phyloP scores from a whole-genome alignment of 768 basidiomycete species.

The Pisolithus albus region DNA sequence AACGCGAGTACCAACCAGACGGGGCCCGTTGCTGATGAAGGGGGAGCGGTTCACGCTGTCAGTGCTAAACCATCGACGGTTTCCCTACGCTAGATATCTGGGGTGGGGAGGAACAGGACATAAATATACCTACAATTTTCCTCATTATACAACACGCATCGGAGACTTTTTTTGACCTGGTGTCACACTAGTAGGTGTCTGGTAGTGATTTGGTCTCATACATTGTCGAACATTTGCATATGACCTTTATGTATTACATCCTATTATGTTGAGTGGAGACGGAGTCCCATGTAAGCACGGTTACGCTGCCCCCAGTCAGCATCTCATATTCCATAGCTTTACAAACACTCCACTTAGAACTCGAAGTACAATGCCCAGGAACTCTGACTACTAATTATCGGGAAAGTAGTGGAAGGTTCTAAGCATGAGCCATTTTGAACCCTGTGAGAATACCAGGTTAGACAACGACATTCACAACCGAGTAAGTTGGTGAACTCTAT shows the following conservation, averaged over 20 bases:
- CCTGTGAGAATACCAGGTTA: too few relatives aligned
- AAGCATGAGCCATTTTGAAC: too few relatives aligned
- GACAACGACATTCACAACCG: too few relatives aligned
- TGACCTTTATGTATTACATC: not conserved
- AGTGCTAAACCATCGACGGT: constrained; percentile 15
- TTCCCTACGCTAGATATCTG: constrained; percentile 9
- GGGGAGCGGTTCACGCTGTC: constrained; percentile 6
- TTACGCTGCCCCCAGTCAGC: too few relatives aligned
- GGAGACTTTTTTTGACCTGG: not conserved
- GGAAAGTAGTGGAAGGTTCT: too few relatives aligned
- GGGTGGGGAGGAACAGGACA: not conserved
- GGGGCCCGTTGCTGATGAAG: constrained; percentile 7
- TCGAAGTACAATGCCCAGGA: too few relatives aligned
- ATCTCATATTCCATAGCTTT: too few relatives aligned
- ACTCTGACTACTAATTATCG: too few relatives aligned
- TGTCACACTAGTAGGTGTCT: not conserved
- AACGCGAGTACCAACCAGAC: constrained; percentile 45
- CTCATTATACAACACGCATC: not conserved
- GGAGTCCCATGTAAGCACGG: too few relatives aligned
- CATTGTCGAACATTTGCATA: not conserved
- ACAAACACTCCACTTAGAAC: too few relatives aligned
- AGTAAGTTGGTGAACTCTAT: too few relatives aligned
- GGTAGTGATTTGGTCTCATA: too few relatives aligned
- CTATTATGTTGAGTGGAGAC: not conserved
- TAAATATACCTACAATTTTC: not conserved